These are phyloP conservation scores for Brassica hybrid DNA, from an alignment of 441 rosid genomes.

Conservation along the genomic window DNA sequence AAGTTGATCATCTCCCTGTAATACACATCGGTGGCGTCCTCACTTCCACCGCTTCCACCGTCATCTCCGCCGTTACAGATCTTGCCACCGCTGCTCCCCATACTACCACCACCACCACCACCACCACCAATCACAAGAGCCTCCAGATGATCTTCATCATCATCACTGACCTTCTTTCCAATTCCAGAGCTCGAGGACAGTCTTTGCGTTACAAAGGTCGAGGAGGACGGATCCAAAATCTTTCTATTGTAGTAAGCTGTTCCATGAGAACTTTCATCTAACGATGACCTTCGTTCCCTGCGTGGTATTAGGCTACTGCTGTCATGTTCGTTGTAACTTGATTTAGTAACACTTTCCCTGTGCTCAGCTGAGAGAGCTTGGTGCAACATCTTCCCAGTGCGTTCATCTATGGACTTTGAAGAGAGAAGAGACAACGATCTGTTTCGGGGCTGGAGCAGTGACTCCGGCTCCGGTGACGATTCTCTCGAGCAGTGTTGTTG, in stretches of 20 bases:
- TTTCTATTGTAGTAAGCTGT: slow-evolving; percentile 3
- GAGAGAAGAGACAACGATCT: slow-evolving; percentile 48
- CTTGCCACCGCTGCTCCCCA: slow-evolving; percentile 45
- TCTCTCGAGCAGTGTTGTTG: slow-evolving; percentile 44
- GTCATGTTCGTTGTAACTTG: slow-evolving; percentile 16
- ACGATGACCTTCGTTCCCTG: slow-evolving; percentile 30
- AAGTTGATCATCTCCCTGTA: slow-evolving; percentile 53
- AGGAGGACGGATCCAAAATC: slow-evolving; percentile 20
- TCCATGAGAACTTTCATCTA: slow-evolving; percentile 27
- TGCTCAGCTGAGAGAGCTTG: slow-evolving; percentile 25
- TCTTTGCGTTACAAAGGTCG: slow-evolving; percentile 33
- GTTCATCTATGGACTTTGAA: slow-evolving; percentile 36
- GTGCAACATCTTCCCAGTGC: slow-evolving; percentile 34
- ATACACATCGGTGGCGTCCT: slow-evolving; percentile 55
- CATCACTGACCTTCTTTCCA: slow-evolving; percentile 33
- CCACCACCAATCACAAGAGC: slow-evolving; percentile 43
- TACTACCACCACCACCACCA: slow-evolving; percentile 39
- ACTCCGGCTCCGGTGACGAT: slow-evolving; percentile 53
- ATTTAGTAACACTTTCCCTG: slow-evolving; percentile 18
- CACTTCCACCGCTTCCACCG: slow-evolving; percentile 49
- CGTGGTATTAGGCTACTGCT: slow-evolving; percentile 28
- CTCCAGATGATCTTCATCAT: slow-evolving; percentile 3
- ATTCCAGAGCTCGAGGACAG: slow-evolving; percentile 56
- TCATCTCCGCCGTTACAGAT: slow-evolving; percentile 35
- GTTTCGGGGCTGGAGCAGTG: slow-evolving; percentile 45